A percentile compares a stretch with the other conserved stretches of the same genome.
phyloP scores from a whole-genome alignment of 106 monocot species.

The Apostasia ramifera region DNA sequence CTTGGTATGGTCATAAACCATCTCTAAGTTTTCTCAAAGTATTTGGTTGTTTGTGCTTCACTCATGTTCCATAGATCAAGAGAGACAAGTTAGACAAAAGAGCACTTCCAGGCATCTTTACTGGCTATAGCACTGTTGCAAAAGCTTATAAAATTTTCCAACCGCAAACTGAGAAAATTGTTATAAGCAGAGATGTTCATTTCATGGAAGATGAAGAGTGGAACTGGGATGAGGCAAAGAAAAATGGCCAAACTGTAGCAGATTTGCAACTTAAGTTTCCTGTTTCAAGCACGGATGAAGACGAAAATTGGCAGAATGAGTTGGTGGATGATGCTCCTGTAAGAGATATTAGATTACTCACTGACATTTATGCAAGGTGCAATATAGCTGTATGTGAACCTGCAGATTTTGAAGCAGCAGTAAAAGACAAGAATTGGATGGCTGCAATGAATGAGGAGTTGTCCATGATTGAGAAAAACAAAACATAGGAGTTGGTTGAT shows the following conservation, averaged over 20 bases:
- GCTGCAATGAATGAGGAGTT: constrained; percentile 1
- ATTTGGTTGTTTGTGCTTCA: constrained; percentile 9
- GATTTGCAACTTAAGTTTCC: background rate
- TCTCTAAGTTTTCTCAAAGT: background rate
- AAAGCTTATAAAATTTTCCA: constrained; percentile 14
- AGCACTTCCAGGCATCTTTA: constrained; percentile 2
- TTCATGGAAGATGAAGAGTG: constrained; percentile 12
- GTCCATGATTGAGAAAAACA: background rate
- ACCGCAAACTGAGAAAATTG: constrained; percentile 9
- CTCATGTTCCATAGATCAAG: constrained; percentile 1
- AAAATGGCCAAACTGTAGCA: background rate
- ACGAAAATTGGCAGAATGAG: background rate
- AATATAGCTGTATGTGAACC: constrained; percentile 5
- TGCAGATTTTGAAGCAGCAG: background rate
- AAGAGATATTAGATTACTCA: background rate
- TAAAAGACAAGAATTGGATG: background rate
- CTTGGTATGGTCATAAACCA: background rate
- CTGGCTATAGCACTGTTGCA: background rate
- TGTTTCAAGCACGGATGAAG: background rate
- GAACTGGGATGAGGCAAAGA: constrained; percentile 7
- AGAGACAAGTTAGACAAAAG: background rate
- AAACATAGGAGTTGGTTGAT: background rate
- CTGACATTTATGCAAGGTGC: constrained; percentile 4
- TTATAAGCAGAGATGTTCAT: constrained; percentile 4
- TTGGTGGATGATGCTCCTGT: background rate